phyloP scores from a whole-genome alignment of 176 grass and related monocot genomes.

The Coix lacrymajobi region DNA sequence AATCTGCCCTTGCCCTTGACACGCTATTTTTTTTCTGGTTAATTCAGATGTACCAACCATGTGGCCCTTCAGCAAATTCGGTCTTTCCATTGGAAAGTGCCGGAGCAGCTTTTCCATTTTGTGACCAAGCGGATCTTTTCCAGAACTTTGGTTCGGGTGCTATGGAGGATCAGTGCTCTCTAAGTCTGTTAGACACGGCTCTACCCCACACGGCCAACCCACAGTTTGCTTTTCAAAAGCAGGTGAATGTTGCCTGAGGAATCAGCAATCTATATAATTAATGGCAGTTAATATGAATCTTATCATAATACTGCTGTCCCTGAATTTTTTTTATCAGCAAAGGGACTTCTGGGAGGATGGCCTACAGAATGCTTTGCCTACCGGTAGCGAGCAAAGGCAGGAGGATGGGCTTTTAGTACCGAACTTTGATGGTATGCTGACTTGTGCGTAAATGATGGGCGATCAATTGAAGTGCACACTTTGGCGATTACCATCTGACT shows the following conservation, averaged over 20 bases:
- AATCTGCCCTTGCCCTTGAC: neutral
- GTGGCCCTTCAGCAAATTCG: constrained; percentile 33
- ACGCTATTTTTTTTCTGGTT: neutral
- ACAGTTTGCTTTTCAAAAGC: constrained; percentile 56
- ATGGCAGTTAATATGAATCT: constrained; percentile 14
- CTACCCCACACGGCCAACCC: constrained; percentile 30
- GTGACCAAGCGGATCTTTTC: constrained; percentile 40
- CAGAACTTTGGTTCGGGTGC: constrained; percentile 5
- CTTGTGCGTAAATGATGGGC: neutral
- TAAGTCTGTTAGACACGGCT: constrained; percentile 43
- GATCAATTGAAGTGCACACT: neutral
- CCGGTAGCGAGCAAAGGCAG: constrained; percentile 42
- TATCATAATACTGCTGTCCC: constrained; percentile 17
- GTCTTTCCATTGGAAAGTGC: constrained; percentile 63
- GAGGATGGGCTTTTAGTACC: constrained; percentile 26
- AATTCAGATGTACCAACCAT: constrained; percentile 72
- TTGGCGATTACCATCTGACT: neutral
- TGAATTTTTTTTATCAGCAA: constrained; percentile 37
- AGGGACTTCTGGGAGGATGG: constrained; percentile 70
- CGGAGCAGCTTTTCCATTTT: constrained; percentile 46
- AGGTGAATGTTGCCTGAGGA: constrained; percentile 57
- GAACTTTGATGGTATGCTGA: constrained; percentile 43
- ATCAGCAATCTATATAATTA: neutral
- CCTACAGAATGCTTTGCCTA: constrained; percentile 36
- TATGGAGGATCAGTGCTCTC: constrained; percentile 40